Percentiles rank a stretch among this genome's conserved stretches.
Evolutionary conservation across 257 asterid species (phyloP).

Genomic region (Nicotiana attenuata): DNA sequence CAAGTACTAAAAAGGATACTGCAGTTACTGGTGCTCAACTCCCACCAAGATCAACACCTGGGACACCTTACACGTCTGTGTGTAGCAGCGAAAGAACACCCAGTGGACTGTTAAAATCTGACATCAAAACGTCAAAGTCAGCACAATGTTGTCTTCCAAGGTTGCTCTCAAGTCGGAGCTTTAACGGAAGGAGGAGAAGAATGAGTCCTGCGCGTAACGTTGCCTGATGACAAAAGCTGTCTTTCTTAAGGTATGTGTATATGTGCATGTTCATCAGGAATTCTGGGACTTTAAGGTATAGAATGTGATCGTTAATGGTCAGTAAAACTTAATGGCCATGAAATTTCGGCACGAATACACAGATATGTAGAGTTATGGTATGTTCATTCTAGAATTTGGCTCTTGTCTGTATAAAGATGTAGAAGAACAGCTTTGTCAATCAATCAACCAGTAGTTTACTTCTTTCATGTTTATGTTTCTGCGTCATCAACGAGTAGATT

Average conservation of each 20-base stretch:
- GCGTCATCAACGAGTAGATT: background rate
- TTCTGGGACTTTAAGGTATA: background rate
- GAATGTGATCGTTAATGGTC: background rate
- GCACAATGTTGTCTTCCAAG: constrained; percentile 62
- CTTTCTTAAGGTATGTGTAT: background rate
- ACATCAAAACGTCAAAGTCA: constrained; percentile 26
- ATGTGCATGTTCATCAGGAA: constrained; percentile 9
- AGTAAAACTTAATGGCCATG: background rate
- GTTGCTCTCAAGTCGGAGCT: constrained; percentile 51
- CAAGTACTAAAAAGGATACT: constrained; percentile 8
- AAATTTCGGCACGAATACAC: background rate
- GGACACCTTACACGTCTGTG: constrained; percentile 26
- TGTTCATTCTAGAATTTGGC: background rate
- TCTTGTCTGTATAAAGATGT: background rate
- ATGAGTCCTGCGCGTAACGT: constrained; percentile 27
- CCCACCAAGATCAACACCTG: constrained; percentile 23
- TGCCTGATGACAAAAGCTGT: constrained; percentile 13
- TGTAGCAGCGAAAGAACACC: constrained; percentile 32
- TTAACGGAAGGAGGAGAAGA: constrained; percentile 42
- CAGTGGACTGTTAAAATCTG: constrained; percentile 5
- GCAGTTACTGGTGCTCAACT: background rate
- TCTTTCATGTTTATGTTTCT: background rate
- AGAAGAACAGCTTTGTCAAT: background rate
- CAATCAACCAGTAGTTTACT: background rate
- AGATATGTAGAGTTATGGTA: background rate